Evolutionary conservation across 2,329 filamentous ascomycete genomes (phyloP).

Genomic region (Fusarium musae): DNA sequence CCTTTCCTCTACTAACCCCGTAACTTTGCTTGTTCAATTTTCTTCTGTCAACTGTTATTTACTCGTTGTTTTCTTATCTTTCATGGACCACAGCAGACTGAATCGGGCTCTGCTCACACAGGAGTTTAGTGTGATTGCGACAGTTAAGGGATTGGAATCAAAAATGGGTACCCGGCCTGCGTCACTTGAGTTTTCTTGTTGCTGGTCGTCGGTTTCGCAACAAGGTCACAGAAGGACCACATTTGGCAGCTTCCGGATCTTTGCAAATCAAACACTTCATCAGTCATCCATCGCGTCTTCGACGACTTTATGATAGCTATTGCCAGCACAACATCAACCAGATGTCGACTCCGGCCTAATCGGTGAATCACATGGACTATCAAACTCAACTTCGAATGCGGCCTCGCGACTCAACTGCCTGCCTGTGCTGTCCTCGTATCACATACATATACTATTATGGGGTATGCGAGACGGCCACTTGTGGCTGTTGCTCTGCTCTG

Average conservation of each 20-base stretch:
- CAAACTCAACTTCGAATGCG: conserved; percentile 49
- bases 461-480: conserved; percentile 41
- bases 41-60: conserved; percentile 42
- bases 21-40: conserved; percentile 44
- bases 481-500: conserved; percentile 24
- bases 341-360: conserved; percentile 49
- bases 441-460: conserved; percentile 38
- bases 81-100: conserved; percentile 46
- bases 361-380: conserved; percentile 50
- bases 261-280: conserved; percentile 55
- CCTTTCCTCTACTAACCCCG: conserved; percentile 43
- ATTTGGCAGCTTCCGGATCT: conserved; percentile 54
- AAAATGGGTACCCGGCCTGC: conserved; percentile 51
- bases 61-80: conserved; percentile 41
- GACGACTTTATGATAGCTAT: conserved; percentile 52
- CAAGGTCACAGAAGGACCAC: conserved; percentile 52
- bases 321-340: conserved; percentile 51
- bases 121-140: conserved; percentile 53
- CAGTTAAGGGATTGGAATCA: conserved; percentile 51
- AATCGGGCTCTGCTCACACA: conserved; percentile 49
- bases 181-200: conserved; percentile 50
- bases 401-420: conserved; percentile 45
- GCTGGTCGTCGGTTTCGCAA: conserved; percentile 53
- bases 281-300: conserved; percentile 52
- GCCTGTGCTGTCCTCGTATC: conserved; percentile 46